These are phyloP conservation scores for Petasospora fabianii DNA, from an alignment of 1,139 yeast species.

Conservation along the genomic window DNA sequence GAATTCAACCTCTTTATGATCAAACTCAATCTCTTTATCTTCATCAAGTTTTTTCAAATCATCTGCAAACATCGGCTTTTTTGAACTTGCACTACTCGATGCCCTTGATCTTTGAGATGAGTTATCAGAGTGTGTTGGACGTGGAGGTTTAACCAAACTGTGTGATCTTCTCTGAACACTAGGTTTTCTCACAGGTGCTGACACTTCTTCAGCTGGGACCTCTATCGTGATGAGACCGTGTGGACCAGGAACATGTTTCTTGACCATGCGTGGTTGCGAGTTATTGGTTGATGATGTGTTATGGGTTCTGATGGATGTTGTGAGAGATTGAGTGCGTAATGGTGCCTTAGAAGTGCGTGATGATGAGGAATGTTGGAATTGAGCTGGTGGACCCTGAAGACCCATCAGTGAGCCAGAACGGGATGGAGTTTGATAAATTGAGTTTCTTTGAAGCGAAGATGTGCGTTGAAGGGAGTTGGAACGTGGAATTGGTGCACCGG, in stretches of 20 bases:
- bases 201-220: conserved; percentile 36
- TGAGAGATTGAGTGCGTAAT: not conserved
- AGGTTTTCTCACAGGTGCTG: conserved; percentile 9
- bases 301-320: not conserved
- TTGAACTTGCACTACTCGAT: conserved; percentile 11
- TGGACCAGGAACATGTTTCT: conserved; percentile 46
- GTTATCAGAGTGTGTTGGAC: conserved; percentile 7
- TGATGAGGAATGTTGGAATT: conserved; percentile 11
- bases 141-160: conserved; percentile 7
- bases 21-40: conserved; percentile 15
- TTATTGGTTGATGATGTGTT: conserved; percentile 8
- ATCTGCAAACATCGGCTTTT: conserved; percentile 15
- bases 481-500: conserved; percentile 30
- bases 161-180: conserved; percentile 9
- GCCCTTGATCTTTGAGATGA: conserved; percentile 17
- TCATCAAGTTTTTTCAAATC: conserved; percentile 16
- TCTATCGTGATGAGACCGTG: conserved; percentile 44
- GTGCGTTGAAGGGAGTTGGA: conserved; percentile 25
- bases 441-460: conserved; percentile 23
- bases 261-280: conserved; percentile 31
- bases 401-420: conserved; percentile 24
- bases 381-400: conserved; percentile 19
- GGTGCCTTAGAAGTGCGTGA: not conserved
- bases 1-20: conserved; percentile 1
- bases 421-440: conserved; percentile 9